Conservation (phyloP, 305 asterid species). For the Fraxinus paxiana region DNA sequence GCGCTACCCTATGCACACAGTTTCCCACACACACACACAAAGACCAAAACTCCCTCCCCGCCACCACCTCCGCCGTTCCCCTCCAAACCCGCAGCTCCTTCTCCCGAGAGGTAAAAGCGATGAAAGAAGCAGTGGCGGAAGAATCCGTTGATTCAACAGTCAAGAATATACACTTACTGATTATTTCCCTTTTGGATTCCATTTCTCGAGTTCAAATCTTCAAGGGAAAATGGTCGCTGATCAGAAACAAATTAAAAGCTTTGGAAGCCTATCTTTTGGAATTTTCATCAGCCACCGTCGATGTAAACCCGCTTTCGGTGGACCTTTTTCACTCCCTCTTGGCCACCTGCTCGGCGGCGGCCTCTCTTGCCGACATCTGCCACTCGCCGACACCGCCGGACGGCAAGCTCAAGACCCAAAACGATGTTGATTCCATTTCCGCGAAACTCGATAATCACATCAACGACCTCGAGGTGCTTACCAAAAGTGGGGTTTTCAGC, state of each 20-base stretch:
- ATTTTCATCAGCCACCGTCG: slow-evolving; percentile 24
- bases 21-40: not conserved
- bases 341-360: slow-evolving; percentile 44
- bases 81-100: not conserved
- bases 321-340: slow-evolving; percentile 59
- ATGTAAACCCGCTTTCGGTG: slow-evolving; percentile 35
- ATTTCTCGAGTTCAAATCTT: slow-evolving; percentile 47
- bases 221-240: slow-evolving; percentile 66
- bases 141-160: slow-evolving; percentile 13
- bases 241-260: slow-evolving; percentile 45
- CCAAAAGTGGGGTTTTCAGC: slow-evolving; percentile 39
- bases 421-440: slow-evolving; percentile 55
- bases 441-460: slow-evolving; percentile 60
- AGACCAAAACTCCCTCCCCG: not conserved
- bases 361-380: slow-evolving; percentile 48
- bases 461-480: slow-evolving; percentile 58
- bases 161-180: slow-evolving; percentile 25
- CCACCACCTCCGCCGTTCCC: not conserved
- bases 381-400: slow-evolving; percentile 34
- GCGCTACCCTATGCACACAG: slow-evolving; percentile 7
- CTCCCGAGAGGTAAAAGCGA: slow-evolving; percentile 3
- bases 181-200: slow-evolving; percentile 42
- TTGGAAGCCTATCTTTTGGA: slow-evolving; percentile 46
- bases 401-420: slow-evolving; percentile 80
- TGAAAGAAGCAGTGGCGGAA: slow-evolving; percentile 42